Base-by-base conservation (phyloP, 23 red algal genomes). In the Agarophyton chilense region DNA sequence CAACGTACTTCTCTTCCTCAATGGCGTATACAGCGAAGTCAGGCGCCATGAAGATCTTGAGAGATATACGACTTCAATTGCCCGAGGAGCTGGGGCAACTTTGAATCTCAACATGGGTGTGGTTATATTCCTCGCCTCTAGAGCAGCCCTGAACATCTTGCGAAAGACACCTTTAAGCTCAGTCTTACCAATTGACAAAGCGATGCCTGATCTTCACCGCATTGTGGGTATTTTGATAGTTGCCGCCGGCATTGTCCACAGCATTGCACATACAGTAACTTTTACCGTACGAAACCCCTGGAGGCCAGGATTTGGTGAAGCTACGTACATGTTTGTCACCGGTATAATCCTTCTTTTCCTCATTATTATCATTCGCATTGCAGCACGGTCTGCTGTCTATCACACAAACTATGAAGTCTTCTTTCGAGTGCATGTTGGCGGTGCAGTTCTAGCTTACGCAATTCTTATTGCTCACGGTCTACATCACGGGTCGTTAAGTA, bases 61-160 rank as follows among this genome's bases (percentile, higher is more conserved):
- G 40, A 74, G 56, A 40, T 81, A 79, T 47, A 77, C 73, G 10
- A 94, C 78, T 67, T 51, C 81, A 29, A 94, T 94, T 13, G 92
- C 92, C 7, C 83, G 92, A 16, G 92, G 92, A n/a, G 33, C 42
- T 2, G 92, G 92, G 10, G 83, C 92, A 36, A 82, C 65, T 36
- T 38, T 94, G 21, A 94, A 94, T 67, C 52, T 94, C 43, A 94
- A 94, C 51, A 63, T 74, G 60, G 92, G 56, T 32, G 61, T 94
- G 13, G 92, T 94, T 24, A 32, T 94, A 22, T 34, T 94, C 18
- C 70, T 82, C 26, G 92, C 84, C 19, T 79, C 84, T 3, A 78
- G 77, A 34, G 22, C 55, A 18, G 49, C 77, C 41, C 22, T 88
- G 21, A 83, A 73, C 43, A 83, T 80, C 32, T 38, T 94, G 41